These are phyloP conservation scores for Tetraselmis chui DNA, from an alignment of 139 green algal genomes.

Conservation along the genomic window DNA sequence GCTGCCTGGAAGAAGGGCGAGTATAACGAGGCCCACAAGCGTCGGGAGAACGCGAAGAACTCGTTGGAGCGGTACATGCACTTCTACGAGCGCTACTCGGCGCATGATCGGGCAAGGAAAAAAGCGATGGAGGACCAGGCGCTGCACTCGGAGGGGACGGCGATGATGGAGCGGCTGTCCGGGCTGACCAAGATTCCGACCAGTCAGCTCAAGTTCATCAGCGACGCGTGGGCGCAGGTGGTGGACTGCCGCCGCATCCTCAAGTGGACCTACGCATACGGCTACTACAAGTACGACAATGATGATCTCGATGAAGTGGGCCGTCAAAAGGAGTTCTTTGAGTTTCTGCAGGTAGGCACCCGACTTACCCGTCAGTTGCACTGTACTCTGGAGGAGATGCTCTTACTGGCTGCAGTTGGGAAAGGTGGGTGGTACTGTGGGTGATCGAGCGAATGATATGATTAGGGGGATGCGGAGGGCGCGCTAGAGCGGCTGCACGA, in stretches of 20 bases:
- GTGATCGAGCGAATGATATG: too few species aligned
- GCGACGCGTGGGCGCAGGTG: slow-evolving; percentile 75
- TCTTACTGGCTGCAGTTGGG: too few species aligned
- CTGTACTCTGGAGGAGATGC: background rate
- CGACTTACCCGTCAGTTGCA: background rate
- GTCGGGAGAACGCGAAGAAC: slow-evolving; percentile 75
- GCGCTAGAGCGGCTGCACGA: slow-evolving; percentile 48
- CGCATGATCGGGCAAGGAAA: slow-evolving; percentile 50
- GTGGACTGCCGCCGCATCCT: slow-evolving; percentile 91
- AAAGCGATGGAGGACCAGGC: background rate
- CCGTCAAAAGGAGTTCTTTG: slow-evolving; percentile 73
- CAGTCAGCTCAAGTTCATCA: slow-evolving; percentile 85
- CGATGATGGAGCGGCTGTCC: slow-evolving; percentile 61
- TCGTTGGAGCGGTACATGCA: slow-evolving; percentile 85
- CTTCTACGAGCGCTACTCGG: slow-evolving; percentile 79
- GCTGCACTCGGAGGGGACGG: background rate
- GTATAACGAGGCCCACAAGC: slow-evolving; percentile 72
- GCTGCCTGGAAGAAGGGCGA: slow-evolving; percentile 66
- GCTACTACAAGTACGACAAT: slow-evolving; percentile 82
- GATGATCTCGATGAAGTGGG: slow-evolving; percentile 19
- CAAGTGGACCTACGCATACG: slow-evolving; percentile 96
- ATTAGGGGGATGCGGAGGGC: slow-evolving; percentile 73
- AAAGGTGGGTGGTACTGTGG: too few species aligned
- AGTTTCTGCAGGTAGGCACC: slow-evolving; percentile 73
- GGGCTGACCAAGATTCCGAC: slow-evolving; percentile 75